Base-by-base conservation (phyloP, 345 rosid species). In the Kandelia obovata region DNA sequence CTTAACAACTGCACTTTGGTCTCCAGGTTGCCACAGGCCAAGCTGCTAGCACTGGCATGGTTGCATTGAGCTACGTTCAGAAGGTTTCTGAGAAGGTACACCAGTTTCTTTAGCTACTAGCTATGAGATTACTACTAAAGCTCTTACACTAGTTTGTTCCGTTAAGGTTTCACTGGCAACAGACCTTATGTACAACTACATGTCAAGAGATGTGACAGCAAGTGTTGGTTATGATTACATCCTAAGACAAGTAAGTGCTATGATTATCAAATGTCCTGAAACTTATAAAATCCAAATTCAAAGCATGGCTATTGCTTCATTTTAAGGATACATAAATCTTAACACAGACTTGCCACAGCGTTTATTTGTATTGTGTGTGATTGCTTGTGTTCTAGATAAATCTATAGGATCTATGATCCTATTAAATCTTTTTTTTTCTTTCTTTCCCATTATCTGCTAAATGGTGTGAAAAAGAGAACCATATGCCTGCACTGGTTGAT, bases 141-240 rank as follows among this genome's bases (percentile, higher is more conserved):
- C 68, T 55, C 56, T 76, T 73, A 65, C 31, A 2, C 53, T 21
- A 8, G 61, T 59, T 63, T 58, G 32, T 56, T 67, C 58, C 67
- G 20, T 77, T 17, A 76, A 94, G 99, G 99, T 95, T 71, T 88
- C 95, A 62, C 87, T 95, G n/a, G 97, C 93, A 9, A 72, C 97
- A 11, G 99, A 95, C 67, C 81, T 92, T 78, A 82, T 87, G 95
- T 95, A 81, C 84, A 95, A 95, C 84, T 87, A 82, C 80, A 66
- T 95, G 83, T 85, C 96, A 79, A 86, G 78, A 77, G 99, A 95
- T 65, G 97, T 80, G 55, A 87, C 96, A 37, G 83, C 97, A 59
- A 95, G 93, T 82, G 86, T 90, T 28, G 96, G 99, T 46, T 95
- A 95, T 73, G 99, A 95, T 84, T 95, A 90, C 90, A 81, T 88